Evolutionary conservation across 2,329 filamentous ascomycete species (phyloP).

Genomic region (Venturiaceae sp.): DNA sequence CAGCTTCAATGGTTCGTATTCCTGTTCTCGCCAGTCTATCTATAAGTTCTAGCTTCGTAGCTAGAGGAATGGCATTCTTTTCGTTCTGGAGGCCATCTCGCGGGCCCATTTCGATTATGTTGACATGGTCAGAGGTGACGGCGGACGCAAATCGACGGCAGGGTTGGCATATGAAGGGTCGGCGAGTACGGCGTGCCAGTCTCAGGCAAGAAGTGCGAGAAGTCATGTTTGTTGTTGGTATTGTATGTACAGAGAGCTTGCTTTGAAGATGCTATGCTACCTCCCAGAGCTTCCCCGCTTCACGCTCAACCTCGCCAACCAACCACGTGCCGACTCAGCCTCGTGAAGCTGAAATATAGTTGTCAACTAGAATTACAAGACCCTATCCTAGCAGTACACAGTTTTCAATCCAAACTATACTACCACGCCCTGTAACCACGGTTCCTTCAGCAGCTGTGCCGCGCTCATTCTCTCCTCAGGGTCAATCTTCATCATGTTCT

Average conservation of each 20-base stretch:
- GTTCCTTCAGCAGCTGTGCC: conserved; percentile 20
- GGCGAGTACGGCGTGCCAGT: not conserved
- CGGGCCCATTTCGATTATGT: conserved; percentile 74
- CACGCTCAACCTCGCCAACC: not conserved
- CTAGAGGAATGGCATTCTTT: conserved; percentile 57
- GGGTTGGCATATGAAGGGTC: not conserved
- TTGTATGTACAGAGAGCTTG: not conserved
- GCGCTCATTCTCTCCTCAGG: conserved; percentile 26
- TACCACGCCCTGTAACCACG: conserved; percentile 17
- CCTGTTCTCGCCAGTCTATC: conserved; percentile 59
- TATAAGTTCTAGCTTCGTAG: conserved; percentile 69
- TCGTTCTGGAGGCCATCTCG: conserved; percentile 85
- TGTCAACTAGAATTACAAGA: too few species aligned
- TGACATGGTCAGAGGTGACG: conserved; percentile 20
- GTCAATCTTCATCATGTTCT: conserved; percentile 30
- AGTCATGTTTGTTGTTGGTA: not conserved
- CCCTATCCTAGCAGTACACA: too few species aligned
- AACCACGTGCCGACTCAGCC: not conserved
- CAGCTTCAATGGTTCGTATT: conserved; percentile 65
- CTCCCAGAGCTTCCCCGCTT: not conserved
- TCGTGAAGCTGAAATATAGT: not conserved
- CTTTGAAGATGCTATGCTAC: not conserved
- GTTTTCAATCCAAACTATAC: too few species aligned
- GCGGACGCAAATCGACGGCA: not conserved
- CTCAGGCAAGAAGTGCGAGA: not conserved